Base-by-base conservation (phyloP, 2,329 filamentous ascomycete species). In the Geosmithia morbida region DNA sequence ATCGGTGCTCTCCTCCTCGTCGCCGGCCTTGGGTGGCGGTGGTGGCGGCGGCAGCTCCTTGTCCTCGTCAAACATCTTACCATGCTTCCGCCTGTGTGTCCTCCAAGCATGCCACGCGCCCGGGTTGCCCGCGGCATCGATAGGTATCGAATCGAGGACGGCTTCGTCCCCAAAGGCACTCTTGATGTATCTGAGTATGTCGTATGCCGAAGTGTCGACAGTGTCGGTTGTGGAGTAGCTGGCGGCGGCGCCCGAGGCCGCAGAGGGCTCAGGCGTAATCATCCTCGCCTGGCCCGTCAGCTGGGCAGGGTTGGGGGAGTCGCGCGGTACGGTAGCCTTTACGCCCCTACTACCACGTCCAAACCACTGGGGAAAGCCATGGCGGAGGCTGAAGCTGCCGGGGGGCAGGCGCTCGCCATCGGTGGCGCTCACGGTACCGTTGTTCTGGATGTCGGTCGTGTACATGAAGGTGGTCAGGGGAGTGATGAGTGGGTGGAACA, bases 91-190 rank as follows among this genome's bases (percentile, higher is more conserved):
- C 17, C 81, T 77, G 60, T 90, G 76, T 7, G 85, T 78, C 55
- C 80, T 76, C 90, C 90, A 97, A 4, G 90, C 90, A 66, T 95
- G 86, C 84, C 88, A 97, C 19, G 90, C 92, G 7, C 88, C 87
- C 2, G 85, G 81, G 56, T 97, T 95, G 1, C 87, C 90, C 0
- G 89, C 87, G 17, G 85, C 85, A 52, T 87, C 79, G 1, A 94
- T 67, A 2, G 87, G 83, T 18, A 97, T 70, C 0, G 76, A 76
- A 62, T 97, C 88, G 2, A 97, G 69, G 7, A 94, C 75, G 1
- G 69, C 66, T 51, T 83, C 85, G 49, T 88, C 79, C 53, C 86
- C 84, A 61, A 98, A 96, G 0, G 87, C 75, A 52, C 81, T 83
- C 50, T 83, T 78, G 33, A 97, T 79, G 61, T 97, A 97, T 52